Evolutionary conservation across 352 stramenopile species (phyloP), one percentile per base, ranked within the genome.

Genomic region (Pythium pectinolyticum): DNA sequence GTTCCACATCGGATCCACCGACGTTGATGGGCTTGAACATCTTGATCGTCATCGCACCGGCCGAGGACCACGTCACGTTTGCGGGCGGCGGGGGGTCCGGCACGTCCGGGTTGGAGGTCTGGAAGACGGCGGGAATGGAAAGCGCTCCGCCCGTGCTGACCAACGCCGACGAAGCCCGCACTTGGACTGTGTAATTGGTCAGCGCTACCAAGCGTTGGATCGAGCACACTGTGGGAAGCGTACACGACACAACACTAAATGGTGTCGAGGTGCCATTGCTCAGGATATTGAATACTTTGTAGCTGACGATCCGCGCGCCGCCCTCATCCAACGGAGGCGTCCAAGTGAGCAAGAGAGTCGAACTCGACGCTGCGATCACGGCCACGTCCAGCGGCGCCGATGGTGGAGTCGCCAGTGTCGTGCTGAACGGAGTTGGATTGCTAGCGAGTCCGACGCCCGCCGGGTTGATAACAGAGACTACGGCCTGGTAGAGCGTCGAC

Each of bases 1-100:
- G 20, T 19, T 74, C 52, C 1, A 87, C 81, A n/a, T 59, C 56
- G 0, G 75, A 74, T 1, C 78, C 80, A 15, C 78, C 82, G 19
- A 81, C 22, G 25, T 89, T 86, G 12, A 72, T 6, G 0, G 78
- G 73, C 11, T 75, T 70, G 41, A 73, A 75, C 80, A 89, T 89
- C 45, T 51, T 19, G 11, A 85, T 71, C 1, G 57, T 83, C 63
- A 89, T 83, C 9, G 76, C 76, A 0, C 80, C 78, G n/a, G 78
- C 80, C 3, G 72, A 84, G 2, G 63, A 27, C 53, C 69, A 78
- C 0, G 57, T 66, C 12, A 88, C 57, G 11, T 39, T 72, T 0
- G 73, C 62, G 2, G 41, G 19, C 8, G 78, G 76, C 20, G 80
- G 80, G 5, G 56, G 24, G 10, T 84, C 74, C 0, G 80, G 80